A percentile compares a stretch with the other conserved stretches of the same genome.
Conservation (phyloP, 2,329 filamentous ascomycete genomes). For the Juglanconis juglandina region DNA sequence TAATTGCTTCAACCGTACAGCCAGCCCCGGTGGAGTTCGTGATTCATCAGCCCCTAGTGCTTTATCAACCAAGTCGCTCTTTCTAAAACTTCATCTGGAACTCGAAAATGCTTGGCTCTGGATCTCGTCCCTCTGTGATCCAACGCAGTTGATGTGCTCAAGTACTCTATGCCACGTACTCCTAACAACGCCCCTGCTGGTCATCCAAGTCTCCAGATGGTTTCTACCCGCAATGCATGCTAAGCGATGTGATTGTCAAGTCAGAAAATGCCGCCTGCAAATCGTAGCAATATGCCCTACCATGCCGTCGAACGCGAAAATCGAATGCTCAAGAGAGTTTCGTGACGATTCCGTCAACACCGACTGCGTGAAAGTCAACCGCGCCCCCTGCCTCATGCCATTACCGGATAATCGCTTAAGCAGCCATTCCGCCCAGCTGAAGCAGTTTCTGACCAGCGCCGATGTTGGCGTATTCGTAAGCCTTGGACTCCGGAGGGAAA, state of each 20-base stretch:
- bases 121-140: constrained; percentile 1
- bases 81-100: not conserved
- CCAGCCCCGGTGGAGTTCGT: not conserved
- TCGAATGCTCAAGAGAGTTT: not conserved
- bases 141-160: not conserved
- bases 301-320: not conserved
- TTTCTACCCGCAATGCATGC: not conserved
- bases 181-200: constrained; percentile 12
- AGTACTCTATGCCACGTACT: not conserved
- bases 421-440: constrained; percentile 35
- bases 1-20: not conserved
- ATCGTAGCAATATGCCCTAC: not conserved
- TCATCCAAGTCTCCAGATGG: constrained; percentile 5
- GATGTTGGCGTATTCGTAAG: constrained; percentile 62
- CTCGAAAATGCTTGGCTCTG: not conserved
- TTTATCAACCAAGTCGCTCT: not conserved
- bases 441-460: constrained; percentile 57
- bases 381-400: not conserved
- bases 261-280: constrained; percentile 7
- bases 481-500: constrained; percentile 72
- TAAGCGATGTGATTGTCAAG: constrained; percentile 5
- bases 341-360: not conserved
- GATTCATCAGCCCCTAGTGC: not conserved
- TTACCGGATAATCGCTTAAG: not conserved
- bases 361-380: not conserved